Evolutionary conservation across 257 asterid species (phyloP), one percentile per base, ranked within the genome.

Genomic region (Solanum ossicruentum): DNA sequence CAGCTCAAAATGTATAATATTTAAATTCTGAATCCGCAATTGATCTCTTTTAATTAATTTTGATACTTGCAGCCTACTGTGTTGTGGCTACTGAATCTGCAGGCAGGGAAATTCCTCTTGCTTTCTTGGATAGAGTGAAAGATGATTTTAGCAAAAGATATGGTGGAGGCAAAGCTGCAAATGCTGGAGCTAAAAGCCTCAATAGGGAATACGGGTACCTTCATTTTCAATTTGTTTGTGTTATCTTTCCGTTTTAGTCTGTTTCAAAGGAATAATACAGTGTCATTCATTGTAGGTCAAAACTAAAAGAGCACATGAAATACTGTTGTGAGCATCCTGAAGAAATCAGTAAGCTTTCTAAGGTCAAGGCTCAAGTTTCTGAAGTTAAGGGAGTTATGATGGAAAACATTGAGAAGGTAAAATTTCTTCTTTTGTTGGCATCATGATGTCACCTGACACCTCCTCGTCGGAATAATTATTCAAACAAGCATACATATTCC

Each of bases 361-460:
- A 92, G 61, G 92, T 92, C 13, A 89, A 92, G 86, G 91, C 91
- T 87, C 93, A 91, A 84, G 93, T 91, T 55, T 66, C 89, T 60
- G 92, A 89, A 86, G 94, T 91, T 0, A 91, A 91, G 84, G 93
- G 91, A 52, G 94, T 91, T 66, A 91, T 91, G 94, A 86, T 90
- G 93, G 93, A 90, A 81, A 91, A 91, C 82, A 90, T 91, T 83
- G 94, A 91, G 84, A 91, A 91, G 94, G 94, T 91, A 67, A 66
- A 16, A 12, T 5, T 18, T 12, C 32, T 15, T 66, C 11, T 5
- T 8, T 58, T 20, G 3, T 32, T 32, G 36, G 36, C 36, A 32
- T 32, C 36, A 57, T 57, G 65, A 57, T 57, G 65, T 20, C 0
- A 58, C 28, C 13, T 58, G 66, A 58, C 66, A 58, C 28, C n/a